Evolutionary conservation across 768 basidiomycete genomes (phyloP).

Genomic region (Infundibulicybe gibba): DNA sequence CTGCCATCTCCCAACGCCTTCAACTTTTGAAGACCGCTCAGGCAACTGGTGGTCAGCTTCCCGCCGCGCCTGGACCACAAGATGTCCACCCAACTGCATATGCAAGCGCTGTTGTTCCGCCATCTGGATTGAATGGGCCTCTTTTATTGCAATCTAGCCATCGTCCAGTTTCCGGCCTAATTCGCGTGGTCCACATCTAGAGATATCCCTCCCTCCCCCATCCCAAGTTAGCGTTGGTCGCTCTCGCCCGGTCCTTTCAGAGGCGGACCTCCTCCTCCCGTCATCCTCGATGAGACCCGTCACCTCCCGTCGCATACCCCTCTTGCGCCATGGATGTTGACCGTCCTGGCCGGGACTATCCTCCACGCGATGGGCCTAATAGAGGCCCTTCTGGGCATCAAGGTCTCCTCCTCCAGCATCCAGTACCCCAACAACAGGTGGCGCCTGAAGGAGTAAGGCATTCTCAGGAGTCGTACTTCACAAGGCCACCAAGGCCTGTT

Average conservation of each 20-base stretch:
- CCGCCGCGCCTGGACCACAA: constrained; percentile 88
- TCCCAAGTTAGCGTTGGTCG: constrained; percentile 43
- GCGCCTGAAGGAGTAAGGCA: constrained; percentile 50
- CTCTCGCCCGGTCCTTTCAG: constrained; percentile 76
- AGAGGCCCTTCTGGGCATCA: constrained; percentile 58
- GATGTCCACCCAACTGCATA: constrained; percentile 97
- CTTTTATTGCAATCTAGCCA: constrained; percentile 51
- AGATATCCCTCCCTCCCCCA: constrained; percentile 59
- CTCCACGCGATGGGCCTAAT: constrained; percentile 37
- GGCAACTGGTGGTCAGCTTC: constrained; percentile 67
- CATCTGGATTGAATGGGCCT: constrained; percentile 64
- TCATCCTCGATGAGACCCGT: constrained; percentile 73
- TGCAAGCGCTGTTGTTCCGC: constrained; percentile 71
- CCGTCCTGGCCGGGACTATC: constrained; percentile 54
- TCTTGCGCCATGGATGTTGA: constrained; percentile 78
- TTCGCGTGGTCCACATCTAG: constrained; percentile 57
- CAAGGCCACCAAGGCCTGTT: constrained; percentile 45
- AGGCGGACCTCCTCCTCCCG: constrained; percentile 80
- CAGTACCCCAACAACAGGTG: constrained; percentile 60
- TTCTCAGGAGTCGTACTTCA: constrained; percentile 53
- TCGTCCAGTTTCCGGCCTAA: constrained; percentile 64
- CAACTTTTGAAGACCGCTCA: constrained; percentile 79
- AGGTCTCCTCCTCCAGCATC: constrained; percentile 63
- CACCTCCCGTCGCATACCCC: constrained; percentile 65
- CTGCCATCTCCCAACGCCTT: constrained; percentile 77